phyloP scores from a whole-genome alignment of 2,329 filamentous ascomycete genomes.

The Shiraia sp. region DNA sequence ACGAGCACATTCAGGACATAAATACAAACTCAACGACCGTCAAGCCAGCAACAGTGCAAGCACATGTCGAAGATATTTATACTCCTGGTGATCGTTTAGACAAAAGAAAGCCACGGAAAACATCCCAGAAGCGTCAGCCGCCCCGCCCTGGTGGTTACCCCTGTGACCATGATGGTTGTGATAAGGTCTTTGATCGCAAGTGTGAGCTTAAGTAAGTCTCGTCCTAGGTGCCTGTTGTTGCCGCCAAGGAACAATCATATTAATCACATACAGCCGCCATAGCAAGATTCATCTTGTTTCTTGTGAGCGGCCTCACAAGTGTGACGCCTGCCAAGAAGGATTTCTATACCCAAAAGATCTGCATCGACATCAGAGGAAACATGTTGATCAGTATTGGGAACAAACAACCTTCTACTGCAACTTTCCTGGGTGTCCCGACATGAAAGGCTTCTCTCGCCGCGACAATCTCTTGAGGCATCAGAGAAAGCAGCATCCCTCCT shows the following conservation, averaged over 20 bases:
- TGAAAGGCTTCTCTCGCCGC: slow-evolving; percentile 38
- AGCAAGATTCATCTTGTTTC: slow-evolving; percentile 31
- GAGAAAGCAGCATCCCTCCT: slow-evolving; percentile 29
- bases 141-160: slow-evolving; percentile 30
- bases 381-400: slow-evolving; percentile 20
- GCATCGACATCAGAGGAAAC: slow-evolving; percentile 32
- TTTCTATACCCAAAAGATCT: slow-evolving; percentile 44
- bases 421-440: slow-evolving; percentile 30
- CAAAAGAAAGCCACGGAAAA: slow-evolving; percentile 5
- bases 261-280: slow-evolving; percentile 31
- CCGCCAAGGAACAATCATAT: not conserved
- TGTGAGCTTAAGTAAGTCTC: slow-evolving; percentile 42
- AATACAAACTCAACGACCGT: slow-evolving; percentile 34
- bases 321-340: slow-evolving; percentile 30
- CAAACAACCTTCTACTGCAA: slow-evolving; percentile 24
- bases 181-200: slow-evolving; percentile 32
- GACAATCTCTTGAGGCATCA: slow-evolving; percentile 42
- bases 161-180: slow-evolving; percentile 27
- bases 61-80: slow-evolving; percentile 34
- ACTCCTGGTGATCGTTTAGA: slow-evolving; percentile 32
- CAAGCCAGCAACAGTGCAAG: slow-evolving; percentile 28
- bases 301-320: slow-evolving; percentile 38
- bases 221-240: not conserved
- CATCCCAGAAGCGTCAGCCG: slow-evolving; percentile 26
- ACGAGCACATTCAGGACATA: slow-evolving; percentile 15